Evolutionary conservation across 2,329 filamentous ascomycete genomes (phyloP).

Genomic region (Daldinia sp.): DNA sequence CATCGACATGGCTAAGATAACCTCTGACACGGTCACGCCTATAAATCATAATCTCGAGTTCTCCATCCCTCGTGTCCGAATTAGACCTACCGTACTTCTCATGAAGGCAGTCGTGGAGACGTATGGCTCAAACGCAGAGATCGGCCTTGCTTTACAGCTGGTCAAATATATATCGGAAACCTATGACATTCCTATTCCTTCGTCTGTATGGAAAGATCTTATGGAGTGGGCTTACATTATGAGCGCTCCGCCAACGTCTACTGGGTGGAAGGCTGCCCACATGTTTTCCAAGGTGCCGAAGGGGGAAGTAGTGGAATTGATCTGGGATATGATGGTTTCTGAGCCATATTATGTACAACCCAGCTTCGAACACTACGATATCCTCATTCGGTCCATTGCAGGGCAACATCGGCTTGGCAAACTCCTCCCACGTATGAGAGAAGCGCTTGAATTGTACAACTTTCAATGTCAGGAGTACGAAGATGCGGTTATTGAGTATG

Average conservation of each 20-base stretch:
- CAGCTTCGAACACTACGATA: slow-evolving; percentile 65
- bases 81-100: slow-evolving; percentile 67
- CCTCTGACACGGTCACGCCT: not conserved
- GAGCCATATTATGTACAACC: slow-evolving; percentile 69
- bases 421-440: slow-evolving; percentile 49
- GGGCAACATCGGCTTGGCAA: slow-evolving; percentile 20
- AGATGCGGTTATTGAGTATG: slow-evolving; percentile 44
- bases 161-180: slow-evolving; percentile 72
- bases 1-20: slow-evolving; percentile 40
- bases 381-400: slow-evolving; percentile 62
- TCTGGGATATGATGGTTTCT: slow-evolving; percentile 72
- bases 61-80: not conserved
- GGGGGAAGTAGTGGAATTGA: slow-evolving; percentile 58
- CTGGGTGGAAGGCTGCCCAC: slow-evolving; percentile 54
- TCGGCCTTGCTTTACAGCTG: slow-evolving; percentile 68
- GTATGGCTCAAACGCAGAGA: slow-evolving; percentile 74
- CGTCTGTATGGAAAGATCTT: slow-evolving; percentile 73
- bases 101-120: slow-evolving; percentile 75
- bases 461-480: slow-evolving; percentile 46
- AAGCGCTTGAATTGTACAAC: slow-evolving; percentile 49
- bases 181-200: slow-evolving; percentile 69
- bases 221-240: slow-evolving; percentile 75
- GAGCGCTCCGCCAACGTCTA: slow-evolving; percentile 54
- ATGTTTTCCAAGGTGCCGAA: slow-evolving; percentile 54
- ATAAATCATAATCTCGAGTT: too few species aligned